These are phyloP conservation scores for Gossypium laxum DNA, from an alignment of 441 rosid species.

Conservation along the genomic window DNA sequence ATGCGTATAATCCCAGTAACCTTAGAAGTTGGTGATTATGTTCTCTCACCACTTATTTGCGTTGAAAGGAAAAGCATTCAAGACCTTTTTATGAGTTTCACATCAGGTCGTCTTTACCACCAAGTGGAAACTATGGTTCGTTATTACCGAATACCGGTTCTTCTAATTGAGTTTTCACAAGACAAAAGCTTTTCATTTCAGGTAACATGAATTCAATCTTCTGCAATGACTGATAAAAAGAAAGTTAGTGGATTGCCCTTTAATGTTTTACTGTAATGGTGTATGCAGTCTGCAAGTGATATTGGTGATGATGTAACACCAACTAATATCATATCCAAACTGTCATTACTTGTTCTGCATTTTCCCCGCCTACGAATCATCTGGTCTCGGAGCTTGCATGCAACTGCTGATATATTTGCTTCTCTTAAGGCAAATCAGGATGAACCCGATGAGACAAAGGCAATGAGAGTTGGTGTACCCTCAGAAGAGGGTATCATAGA, in stretches of 20 bases:
- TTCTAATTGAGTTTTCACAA: constrained; percentile 87
- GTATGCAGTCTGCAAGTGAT: constrained; percentile 78
- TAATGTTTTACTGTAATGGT: constrained; percentile 11
- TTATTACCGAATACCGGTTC: constrained; percentile 85
- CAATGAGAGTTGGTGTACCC: constrained; percentile 84
- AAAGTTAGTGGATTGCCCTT: neutral
- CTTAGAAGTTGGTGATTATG: constrained; percentile 85
- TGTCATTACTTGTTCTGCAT: constrained; percentile 75
- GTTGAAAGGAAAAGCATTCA: constrained; percentile 91
- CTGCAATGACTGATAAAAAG: neutral
- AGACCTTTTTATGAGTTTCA: constrained; percentile 85
- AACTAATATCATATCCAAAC: constrained; percentile 75
- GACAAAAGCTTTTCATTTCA: constrained; percentile 97
- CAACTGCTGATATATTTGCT: constrained; percentile 85
- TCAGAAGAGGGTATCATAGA: constrained; percentile 84
- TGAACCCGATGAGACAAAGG: constrained; percentile 73
- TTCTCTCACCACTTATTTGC: constrained; percentile 74
- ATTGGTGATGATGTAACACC: constrained; percentile 90
- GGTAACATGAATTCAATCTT: constrained; percentile 31
- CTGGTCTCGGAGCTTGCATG: constrained; percentile 94
- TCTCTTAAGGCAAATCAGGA: constrained; percentile 83
- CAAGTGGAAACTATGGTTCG: constrained; percentile 88
- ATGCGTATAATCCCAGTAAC: constrained; percentile 80
- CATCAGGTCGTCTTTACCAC: constrained; percentile 85
- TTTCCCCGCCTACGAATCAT: constrained; percentile 78